Evolutionary conservation across 177 flowering plant genomes (phyloP), one percentile per base, ranked within the genome.

Genomic region (Vitis hybrid): DNA sequence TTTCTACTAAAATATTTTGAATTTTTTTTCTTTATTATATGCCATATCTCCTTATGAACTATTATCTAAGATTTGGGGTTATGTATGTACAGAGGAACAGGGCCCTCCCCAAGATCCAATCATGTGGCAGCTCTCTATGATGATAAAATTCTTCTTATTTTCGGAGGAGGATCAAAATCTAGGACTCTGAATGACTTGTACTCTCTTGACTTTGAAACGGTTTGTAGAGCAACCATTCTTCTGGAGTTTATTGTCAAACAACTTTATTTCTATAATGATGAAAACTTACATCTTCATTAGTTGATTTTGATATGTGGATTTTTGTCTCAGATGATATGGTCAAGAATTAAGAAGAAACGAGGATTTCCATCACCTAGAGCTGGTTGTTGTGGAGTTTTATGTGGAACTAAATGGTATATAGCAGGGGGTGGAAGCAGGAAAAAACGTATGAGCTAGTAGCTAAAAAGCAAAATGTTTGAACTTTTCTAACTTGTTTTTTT

Each of bases 301-400:
- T 57, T 10, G 54, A 56, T 51, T 71, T 56, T 75, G 59, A 77
- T 51, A 12, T 23, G 17, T 26, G 18, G 5, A n/a, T 45, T 56
- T 30, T 69, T 71, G 66, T 65, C 30, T 72, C 87, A 95, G 99
- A 95, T 95, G 99, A 79, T 86, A 69, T 95, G 99, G 99, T 84
- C 98, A 71, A 86, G 95, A 79, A 87, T 87, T 54, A 95, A 39
- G 48, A 39, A 92, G 81, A 76, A 81, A 51, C 74, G 79, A 64
- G 97, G 95, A 59, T 95, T 88, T 82, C 99, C 99, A 71, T 87
- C 97, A 34, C 97, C 99, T n/a, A 85, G 99, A 82, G 87, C 98
- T 57, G 97, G 99, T 70, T 87, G 91, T 74, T 86, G 97, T 80
- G 98, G 99, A 55, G 89, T 91, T 67, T 72, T 95, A 54, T 87